These are phyloP conservation scores for Ophiostoma perfectum DNA, from an alignment of 2,329 filamentous ascomycete species.

Conservation along the genomic window DNA sequence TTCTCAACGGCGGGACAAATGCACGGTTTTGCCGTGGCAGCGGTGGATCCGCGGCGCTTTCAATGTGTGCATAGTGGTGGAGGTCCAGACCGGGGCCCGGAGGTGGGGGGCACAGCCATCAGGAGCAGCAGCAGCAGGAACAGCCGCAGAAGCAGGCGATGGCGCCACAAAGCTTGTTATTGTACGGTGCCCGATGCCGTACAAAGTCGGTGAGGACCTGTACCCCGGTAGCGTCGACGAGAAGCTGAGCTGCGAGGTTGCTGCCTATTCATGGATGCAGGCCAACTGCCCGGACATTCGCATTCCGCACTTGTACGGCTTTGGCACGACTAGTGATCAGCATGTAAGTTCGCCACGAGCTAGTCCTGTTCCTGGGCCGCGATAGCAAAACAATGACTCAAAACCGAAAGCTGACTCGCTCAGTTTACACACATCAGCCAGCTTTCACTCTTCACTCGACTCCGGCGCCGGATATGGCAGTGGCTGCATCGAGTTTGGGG, in stretches of 20 bases:
- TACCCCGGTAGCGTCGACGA: slow-evolving; percentile 16
- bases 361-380: no score
- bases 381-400: neutral
- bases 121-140: neutral
- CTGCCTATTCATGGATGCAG: slow-evolving; percentile 38
- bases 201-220: slow-evolving; percentile 10
- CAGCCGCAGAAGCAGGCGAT: neutral
- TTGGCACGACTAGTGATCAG: slow-evolving; percentile 22
- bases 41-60: slow-evolving; percentile 13
- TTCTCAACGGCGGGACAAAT: neutral
- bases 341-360: slow-evolving; percentile 13
- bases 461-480: slow-evolving; percentile 13
- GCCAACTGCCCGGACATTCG: slow-evolving; percentile 36
- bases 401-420: neutral
- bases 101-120: neutral
- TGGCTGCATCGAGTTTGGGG: slow-evolving; percentile 4
- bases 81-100: slow-evolving; percentile 15
- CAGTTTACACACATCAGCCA: slow-evolving; percentile 2
- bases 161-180: neutral
- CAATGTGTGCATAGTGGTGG: slow-evolving; percentile 14
- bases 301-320: slow-evolving; percentile 32
- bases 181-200: slow-evolving; percentile 15
- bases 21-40: slow-evolving; percentile 14
- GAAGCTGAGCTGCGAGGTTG: slow-evolving; percentile 37
- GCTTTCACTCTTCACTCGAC: neutral